Percentiles rank a stretch among this genome's conserved stretches.
Evolutionary conservation across 2,329 filamentous ascomycete genomes (phyloP).

Genomic region (Verticillium isaacii): DNA sequence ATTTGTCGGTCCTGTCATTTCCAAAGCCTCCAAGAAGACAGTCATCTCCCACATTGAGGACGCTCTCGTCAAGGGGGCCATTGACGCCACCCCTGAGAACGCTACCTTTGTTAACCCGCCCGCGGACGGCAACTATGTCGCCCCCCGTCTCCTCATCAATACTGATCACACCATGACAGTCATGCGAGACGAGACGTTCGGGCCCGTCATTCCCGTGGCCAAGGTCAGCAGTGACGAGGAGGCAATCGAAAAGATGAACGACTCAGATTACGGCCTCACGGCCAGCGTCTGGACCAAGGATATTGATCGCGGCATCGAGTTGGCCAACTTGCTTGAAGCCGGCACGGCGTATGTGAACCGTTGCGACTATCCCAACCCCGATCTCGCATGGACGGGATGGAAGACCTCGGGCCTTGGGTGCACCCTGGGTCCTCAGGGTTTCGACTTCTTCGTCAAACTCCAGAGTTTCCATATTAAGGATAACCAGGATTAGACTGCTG

Average conservation of each 20-base stretch:
- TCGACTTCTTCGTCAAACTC: conserved; percentile 90
- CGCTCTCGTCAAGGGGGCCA: conserved; percentile 60
- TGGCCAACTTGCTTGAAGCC: conserved; percentile 78
- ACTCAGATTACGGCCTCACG: conserved; percentile 87
- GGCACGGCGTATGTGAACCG: conserved; percentile 95
- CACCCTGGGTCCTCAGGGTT: conserved; percentile 83
- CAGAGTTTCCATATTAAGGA: conserved; percentile 71
- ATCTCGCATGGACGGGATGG: conserved; percentile 95
- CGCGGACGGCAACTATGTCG: conserved; percentile 52
- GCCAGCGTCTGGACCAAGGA: conserved; percentile 97
- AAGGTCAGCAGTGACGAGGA: conserved; percentile 77
- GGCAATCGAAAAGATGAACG: conserved; percentile 83
- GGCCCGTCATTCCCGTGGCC: conserved; percentile 88
- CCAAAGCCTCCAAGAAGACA: conserved; percentile 52
- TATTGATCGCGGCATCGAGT: conserved; percentile 63
- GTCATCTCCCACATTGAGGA: conserved; percentile 60
- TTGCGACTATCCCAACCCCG: conserved; percentile 87
- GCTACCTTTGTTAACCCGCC: conserved; percentile 52
- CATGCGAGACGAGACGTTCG: conserved; percentile 93
- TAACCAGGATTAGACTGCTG: too few relatives aligned
- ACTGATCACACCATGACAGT: conserved; percentile 79
- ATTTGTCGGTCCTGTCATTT: conserved; percentile 64
- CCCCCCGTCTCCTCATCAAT: conserved; percentile 73
- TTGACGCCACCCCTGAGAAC: conserved; percentile 60
- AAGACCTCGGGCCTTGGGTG: conserved; percentile 95